Evolutionary conservation across 805 yeast genomes (phyloP).

Genomic region (Monosporozyma aquatica): DNA sequence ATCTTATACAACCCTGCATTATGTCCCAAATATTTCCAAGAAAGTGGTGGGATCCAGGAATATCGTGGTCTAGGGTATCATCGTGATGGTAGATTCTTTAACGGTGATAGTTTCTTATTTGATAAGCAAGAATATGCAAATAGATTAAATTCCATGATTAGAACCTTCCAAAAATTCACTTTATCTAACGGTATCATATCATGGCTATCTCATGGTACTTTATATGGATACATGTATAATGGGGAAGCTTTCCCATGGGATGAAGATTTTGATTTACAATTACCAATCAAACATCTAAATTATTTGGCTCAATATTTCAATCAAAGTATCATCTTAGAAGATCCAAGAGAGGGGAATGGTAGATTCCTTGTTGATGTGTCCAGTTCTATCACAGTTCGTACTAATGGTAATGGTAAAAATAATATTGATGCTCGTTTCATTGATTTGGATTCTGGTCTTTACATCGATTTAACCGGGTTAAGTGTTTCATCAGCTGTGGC

Average conservation of each 20-base stretch:
- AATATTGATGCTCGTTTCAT: slow-evolving; percentile 67
- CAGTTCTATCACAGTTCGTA: slow-evolving; percentile 44
- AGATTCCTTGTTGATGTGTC: slow-evolving; percentile 45
- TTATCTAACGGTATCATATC: slow-evolving; percentile 38
- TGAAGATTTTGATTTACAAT: slow-evolving; percentile 54
- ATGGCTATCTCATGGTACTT: slow-evolving; percentile 61
- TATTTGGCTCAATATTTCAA: slow-evolving; percentile 35
- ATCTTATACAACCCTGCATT: slow-evolving; percentile 23
- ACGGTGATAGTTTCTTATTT: slow-evolving; percentile 34
- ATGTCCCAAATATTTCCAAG: slow-evolving; percentile 34
- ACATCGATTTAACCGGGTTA: slow-evolving; percentile 64
- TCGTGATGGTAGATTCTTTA: slow-evolving; percentile 53
- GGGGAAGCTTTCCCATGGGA: slow-evolving; percentile 61
- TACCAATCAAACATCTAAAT: slow-evolving; percentile 42
- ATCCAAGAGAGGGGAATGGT: slow-evolving; percentile 45
- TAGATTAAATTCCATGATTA: slow-evolving; percentile 36
- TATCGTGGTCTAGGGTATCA: slow-evolving; percentile 29
- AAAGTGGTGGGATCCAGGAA: slow-evolving; percentile 6
- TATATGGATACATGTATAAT: slow-evolving; percentile 57
- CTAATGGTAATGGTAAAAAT: slow-evolving; percentile 48
- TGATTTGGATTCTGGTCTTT: slow-evolving; percentile 60
- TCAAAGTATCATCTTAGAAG: slow-evolving; percentile 41
- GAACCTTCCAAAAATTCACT: slow-evolving; percentile 45
- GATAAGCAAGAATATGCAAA: slow-evolving; percentile 6
- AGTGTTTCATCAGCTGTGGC: slow-evolving; percentile 34